Evolutionary conservation across 192 early-diverging fungal species (phyloP).

Genomic region (Coemansia sp.): DNA sequence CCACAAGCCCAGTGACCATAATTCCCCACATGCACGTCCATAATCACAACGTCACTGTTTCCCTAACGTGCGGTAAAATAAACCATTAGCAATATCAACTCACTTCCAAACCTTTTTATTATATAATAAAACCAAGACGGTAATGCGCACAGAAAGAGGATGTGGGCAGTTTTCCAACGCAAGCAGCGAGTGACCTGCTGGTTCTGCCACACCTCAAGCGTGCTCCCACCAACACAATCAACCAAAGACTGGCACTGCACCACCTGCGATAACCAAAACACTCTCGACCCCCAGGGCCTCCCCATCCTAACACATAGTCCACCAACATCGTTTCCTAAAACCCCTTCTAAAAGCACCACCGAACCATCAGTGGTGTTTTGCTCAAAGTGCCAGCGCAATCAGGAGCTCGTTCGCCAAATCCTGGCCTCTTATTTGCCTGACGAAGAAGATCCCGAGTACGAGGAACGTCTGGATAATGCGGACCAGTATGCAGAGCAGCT

Average conservation of each 20-base stretch:
- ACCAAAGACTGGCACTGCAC: slow-evolving; percentile 34
- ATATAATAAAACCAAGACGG: too few relatives aligned
- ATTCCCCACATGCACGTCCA: too few relatives aligned
- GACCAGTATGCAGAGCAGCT: slow-evolving; percentile 31
- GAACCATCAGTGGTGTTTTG: too few relatives aligned
- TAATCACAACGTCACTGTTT: too few relatives aligned
- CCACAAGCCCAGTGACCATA: too few relatives aligned
- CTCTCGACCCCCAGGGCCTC: slow-evolving; percentile 17
- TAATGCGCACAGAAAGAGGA: slow-evolving; percentile 3
- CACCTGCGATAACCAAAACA: slow-evolving; percentile 39
- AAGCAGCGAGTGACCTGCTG: slow-evolving; percentile 31
- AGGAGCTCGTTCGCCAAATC: slow-evolving; percentile 38
- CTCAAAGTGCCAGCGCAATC: slow-evolving; percentile 38
- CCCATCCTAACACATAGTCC: neutral
- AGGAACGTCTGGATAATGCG: slow-evolving; percentile 2
- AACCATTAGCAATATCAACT: neutral
- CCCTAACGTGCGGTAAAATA: too few relatives aligned
- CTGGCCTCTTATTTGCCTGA: slow-evolving; percentile 37
- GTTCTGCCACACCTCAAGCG: slow-evolving; percentile 17
- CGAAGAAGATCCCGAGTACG: slow-evolving; percentile 30
- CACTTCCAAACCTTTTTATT: neutral
- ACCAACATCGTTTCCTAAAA: neutral
- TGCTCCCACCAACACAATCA: neutral
- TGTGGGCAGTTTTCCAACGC: slow-evolving; percentile 29
- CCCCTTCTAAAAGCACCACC: too few relatives aligned